Evolutionary conservation across 2,329 filamentous ascomycete genomes (phyloP).

Genomic region (Tolypocladium tundrense): DNA sequence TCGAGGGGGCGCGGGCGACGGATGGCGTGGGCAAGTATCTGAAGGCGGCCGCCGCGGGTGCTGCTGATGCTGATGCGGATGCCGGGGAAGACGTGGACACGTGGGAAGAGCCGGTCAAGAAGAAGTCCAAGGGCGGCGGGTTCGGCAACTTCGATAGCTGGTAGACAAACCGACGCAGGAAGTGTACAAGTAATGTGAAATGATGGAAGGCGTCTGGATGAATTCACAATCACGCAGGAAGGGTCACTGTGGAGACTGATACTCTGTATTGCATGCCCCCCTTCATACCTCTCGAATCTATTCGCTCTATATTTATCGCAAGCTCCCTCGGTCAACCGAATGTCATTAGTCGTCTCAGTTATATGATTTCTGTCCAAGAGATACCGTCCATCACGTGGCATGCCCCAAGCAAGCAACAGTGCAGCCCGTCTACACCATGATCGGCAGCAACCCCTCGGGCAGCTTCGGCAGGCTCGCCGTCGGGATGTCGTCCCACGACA

Average conservation of each 20-base stretch:
- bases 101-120: slow-evolving; percentile 63
- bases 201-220: neutral
- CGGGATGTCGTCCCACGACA: slow-evolving; percentile 15
- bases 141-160: slow-evolving; percentile 95
- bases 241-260: too few relatives aligned
- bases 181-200: neutral
- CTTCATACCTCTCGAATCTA: neutral
- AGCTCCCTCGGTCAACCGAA: neutral
- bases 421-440: slow-evolving; percentile 12
- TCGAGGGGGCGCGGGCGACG: slow-evolving; percentile 31
- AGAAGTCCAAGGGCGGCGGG: slow-evolving; percentile 67
- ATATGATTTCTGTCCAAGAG: neutral
- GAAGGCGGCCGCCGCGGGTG: slow-evolving; percentile 37
- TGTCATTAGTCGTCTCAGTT: neutral
- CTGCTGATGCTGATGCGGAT: slow-evolving; percentile 45
- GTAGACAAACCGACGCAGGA: slow-evolving; percentile 36
- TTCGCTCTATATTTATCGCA: neutral
- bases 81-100: slow-evolving; percentile 49
- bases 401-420: neutral
- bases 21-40: slow-evolving; percentile 71
- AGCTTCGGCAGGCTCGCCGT: slow-evolving; percentile 16
- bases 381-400: neutral
- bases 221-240: neutral
- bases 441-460: slow-evolving; percentile 12
- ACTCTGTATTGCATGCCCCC: neutral